phyloP scores from a whole-genome alignment of 345 rosid genomes.

The Noccaea bulbosa region DNA sequence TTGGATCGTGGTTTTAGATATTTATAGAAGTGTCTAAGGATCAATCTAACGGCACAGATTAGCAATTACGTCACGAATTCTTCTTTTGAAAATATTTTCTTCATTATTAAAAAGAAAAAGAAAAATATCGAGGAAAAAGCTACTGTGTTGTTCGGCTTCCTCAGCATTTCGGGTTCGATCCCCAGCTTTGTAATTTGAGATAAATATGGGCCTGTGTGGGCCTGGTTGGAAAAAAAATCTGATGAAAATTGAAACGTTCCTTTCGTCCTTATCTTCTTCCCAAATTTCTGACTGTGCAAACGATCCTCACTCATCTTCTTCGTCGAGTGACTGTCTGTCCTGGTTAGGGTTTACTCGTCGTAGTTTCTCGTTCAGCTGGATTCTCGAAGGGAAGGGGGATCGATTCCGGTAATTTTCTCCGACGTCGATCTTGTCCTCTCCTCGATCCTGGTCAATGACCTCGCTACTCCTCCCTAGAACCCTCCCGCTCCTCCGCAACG shows the following conservation, averaged over 20 bases:
- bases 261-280: conserved; percentile 38
- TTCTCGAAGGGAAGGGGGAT: not conserved
- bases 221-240: not conserved
- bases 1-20: conserved; percentile 37
- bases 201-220: conserved; percentile 25
- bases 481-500: conserved; percentile 54
- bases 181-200: not conserved
- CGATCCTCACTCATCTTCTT: conserved; percentile 1
- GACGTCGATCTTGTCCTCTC: not conserved
- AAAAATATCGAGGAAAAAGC: not conserved
- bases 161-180: not conserved
- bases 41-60: conserved; percentile 43
- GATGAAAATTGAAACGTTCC: conserved; percentile 10
- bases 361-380: not conserved
- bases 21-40: conserved; percentile 36
- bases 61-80: not conserved
- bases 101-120: not conserved
- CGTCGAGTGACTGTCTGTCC: conserved; percentile 16
- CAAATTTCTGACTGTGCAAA: conserved; percentile 3
- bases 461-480: conserved; percentile 63
- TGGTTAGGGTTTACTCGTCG: conserved; percentile 6
- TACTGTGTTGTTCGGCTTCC: not conserved
- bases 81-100: not conserved
- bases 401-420: not conserved
- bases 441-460: conserved; percentile 39